Conservation (phyloP, 2,329 filamentous ascomycete genomes). For the Fusarium annulatum region DNA sequence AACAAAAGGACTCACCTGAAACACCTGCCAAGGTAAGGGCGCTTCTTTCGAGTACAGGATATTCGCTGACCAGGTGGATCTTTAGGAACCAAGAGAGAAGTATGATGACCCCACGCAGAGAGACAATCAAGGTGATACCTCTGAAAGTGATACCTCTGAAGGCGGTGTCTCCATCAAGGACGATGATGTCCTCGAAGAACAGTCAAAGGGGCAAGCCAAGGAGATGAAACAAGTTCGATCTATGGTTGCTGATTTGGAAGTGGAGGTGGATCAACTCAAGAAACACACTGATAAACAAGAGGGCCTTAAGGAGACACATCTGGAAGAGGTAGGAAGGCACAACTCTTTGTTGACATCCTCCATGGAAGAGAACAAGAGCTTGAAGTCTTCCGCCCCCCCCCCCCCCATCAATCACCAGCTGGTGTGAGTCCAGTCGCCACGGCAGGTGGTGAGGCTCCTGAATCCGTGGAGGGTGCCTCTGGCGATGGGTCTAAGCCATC, state of each 20-base stretch:
- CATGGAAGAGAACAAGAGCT: not conserved
- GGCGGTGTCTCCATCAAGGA: not conserved
- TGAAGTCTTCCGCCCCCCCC: fast-evolving
- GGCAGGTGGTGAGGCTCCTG: fast-evolving
- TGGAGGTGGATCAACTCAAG: not conserved
- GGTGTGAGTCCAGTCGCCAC: not conserved
- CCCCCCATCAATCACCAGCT: not conserved
- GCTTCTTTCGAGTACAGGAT: not conserved
- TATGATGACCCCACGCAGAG: not conserved
- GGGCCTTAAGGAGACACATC: not conserved
- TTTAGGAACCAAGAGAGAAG: not conserved
- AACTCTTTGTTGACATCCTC: fast-evolving
- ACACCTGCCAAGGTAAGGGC: not conserved
- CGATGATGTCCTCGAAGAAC: no score
- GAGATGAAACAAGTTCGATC: not conserved
- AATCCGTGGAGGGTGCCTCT: fast-evolving
- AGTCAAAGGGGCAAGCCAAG: fast-evolving
- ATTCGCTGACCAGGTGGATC: not conserved
- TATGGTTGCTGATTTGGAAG: fast-evolving
- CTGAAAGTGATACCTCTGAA: not conserved
- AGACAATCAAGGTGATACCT: fast-evolving
- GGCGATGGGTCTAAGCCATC: fast-evolving
- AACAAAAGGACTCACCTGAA: not conserved
- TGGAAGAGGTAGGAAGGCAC: fast-evolving
- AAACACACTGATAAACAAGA: not conserved